phyloP scores from a whole-genome alignment of 2,329 filamentous ascomycete species.

The Cercospora sesami region DNA sequence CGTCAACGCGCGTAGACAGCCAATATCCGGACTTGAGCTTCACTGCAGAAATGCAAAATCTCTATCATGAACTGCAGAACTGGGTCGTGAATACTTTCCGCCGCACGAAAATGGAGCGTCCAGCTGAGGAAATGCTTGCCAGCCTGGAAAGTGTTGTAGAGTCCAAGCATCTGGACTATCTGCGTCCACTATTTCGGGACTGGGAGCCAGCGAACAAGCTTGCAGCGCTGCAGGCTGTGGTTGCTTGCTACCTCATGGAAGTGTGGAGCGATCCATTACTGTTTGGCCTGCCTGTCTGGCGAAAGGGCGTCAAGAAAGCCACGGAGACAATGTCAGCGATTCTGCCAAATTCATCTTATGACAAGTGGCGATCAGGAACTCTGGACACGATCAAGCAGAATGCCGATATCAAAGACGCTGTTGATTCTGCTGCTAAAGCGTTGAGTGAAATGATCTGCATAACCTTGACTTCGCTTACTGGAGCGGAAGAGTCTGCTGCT shows the following conservation, averaged over 20 bases:
- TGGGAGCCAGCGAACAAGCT: constrained; percentile 59
- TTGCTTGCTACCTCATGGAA: constrained; percentile 61
- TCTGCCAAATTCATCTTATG: constrained; percentile 52
- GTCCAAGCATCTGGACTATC: constrained; percentile 25
- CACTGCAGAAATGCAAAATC: constrained; percentile 57
- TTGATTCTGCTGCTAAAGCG: constrained; percentile 26
- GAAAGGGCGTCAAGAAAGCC: constrained; percentile 27
- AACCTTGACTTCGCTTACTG: constrained; percentile 32
- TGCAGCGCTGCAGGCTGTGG: constrained; percentile 62
- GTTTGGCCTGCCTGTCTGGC: constrained; percentile 56
- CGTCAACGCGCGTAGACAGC: constrained; percentile 61
- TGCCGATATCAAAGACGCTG: constrained; percentile 26
- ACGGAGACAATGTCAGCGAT: constrained; percentile 28
- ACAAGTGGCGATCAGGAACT: constrained; percentile 68
- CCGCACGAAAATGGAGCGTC: constrained; percentile 54
- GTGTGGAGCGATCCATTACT: constrained; percentile 63
- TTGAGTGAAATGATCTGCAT: constrained; percentile 34
- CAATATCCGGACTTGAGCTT: constrained; percentile 67
- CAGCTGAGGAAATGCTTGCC: constrained; percentile 27
- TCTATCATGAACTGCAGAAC: constrained; percentile 70
- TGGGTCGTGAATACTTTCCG: constrained; percentile 72
- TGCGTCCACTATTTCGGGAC: constrained; percentile 51
- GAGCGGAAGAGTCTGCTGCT: constrained; percentile 26
- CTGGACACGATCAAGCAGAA: constrained; percentile 60
- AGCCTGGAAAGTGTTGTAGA: constrained; percentile 29